Base-by-base conservation (phyloP, 1,284 basidiomycete genomes). In the Microbotryomycetes sp. region DNA sequence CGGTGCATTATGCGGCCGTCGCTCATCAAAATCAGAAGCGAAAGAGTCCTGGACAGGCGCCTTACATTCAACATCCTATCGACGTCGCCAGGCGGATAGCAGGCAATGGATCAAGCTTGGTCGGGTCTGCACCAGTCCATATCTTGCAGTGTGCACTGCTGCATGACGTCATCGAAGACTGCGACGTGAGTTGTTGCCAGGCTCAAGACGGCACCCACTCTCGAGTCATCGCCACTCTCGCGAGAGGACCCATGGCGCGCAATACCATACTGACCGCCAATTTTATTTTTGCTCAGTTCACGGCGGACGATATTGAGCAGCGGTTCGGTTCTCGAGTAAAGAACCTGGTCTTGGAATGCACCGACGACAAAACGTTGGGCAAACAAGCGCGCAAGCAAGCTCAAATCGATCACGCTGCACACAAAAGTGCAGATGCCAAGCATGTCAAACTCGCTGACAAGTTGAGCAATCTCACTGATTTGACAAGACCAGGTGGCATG, bases 141-240 rank as follows among this genome's bases (percentile, higher is more conserved):
- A 32, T 66, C 6, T 28, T 63, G 3, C 75, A 77, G 59, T 76
- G 77, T 1, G 78, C 78, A 0, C 67, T 78, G 2, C 65, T 78
- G 26, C 77, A 79, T 58, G 78, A 79, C 62, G 76, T 76, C 2
- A 73, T 79, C 15, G 78, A 79, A 65, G 78, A 79, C 59, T 78
- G 77, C 5, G 71, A 75, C 46, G 76, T 75, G 7, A n/a, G n/a
- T n/a, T n/a, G n/a, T n/a, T n/a, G n/a, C n/a, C n/a, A n/a, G n/a
- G n/a, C n/a, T n/a, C n/a, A n/a, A n/a, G n/a, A n/a, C n/a, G n/a
- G n/a, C n/a, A n/a, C n/a, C n/a, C n/a, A n/a, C n/a, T n/a, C n/a
- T n/a, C n/a, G n/a, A n/a, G n/a, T n/a, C n/a, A n/a, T n/a, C n/a
- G n/a, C n/a, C n/a, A n/a, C n/a, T n/a, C n/a, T n/a, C n/a, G n/a